A percentile compares a stretch with the other conserved stretches of the same genome.
phyloP scores from a whole-genome alignment of 176 grass and related monocot species.

The Zoysia pacifica region DNA sequence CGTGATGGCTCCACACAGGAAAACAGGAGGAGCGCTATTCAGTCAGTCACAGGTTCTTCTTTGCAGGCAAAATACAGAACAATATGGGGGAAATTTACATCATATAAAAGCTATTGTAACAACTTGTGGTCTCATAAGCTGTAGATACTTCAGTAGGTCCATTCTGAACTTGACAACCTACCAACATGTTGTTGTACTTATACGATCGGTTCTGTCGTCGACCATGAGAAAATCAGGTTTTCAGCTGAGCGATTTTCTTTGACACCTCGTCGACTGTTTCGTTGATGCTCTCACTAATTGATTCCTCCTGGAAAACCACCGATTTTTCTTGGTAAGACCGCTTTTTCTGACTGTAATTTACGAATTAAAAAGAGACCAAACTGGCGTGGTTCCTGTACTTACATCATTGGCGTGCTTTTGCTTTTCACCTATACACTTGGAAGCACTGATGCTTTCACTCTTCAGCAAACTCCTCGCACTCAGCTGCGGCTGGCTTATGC shows the following conservation, averaged over 20 bases:
- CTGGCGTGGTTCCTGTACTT: constrained; percentile 41
- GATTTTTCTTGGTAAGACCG: neutral
- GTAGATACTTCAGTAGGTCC: too few species aligned
- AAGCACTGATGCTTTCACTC: constrained; percentile 89
- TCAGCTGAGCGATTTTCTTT: constrained; percentile 58
- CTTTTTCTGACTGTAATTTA: neutral
- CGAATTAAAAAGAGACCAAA: neutral
- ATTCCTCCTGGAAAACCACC: constrained; percentile 40
- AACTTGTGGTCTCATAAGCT: too few species aligned
- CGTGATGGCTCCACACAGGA: constrained; percentile 17
- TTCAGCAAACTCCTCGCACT: constrained; percentile 60
- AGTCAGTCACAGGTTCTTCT: constrained; percentile 35
- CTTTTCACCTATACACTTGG: constrained; percentile 71
- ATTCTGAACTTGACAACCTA: too few species aligned
- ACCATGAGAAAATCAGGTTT: constrained; percentile 45
- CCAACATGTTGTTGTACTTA: too few species aligned
- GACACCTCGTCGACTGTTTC: constrained; percentile 52
- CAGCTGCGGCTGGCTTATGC: constrained; percentile 42
- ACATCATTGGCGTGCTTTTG: constrained; percentile 64
- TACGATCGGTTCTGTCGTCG: constrained; percentile 13
- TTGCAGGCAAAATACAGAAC: constrained; percentile 21
- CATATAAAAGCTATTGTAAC: too few species aligned
- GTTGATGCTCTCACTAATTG: constrained; percentile 40
- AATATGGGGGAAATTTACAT: too few species aligned
- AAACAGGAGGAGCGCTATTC: constrained; percentile 33